Conservation (phyloP, 2,329 filamentous ascomycete species). For the Talaromyces sp. region DNA sequence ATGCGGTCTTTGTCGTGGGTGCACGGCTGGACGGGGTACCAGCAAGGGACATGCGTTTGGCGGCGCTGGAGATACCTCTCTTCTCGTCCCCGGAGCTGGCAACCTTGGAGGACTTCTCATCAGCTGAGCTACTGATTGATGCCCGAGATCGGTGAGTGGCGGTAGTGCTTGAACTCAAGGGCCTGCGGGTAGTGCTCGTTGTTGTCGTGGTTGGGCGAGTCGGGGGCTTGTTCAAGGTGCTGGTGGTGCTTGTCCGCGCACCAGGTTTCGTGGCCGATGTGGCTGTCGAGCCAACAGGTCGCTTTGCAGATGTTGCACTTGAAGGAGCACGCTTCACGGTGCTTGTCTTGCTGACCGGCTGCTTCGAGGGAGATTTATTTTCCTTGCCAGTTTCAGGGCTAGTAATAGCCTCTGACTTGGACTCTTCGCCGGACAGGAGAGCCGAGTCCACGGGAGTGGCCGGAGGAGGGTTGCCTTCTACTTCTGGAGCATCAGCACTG, state of each 20-base stretch:
- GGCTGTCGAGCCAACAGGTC: constrained; percentile 23
- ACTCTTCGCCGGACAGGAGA: constrained; percentile 28
- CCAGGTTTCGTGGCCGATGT: constrained; percentile 22
- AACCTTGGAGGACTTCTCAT: constrained; percentile 33
- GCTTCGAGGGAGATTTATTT: constrained; percentile 31
- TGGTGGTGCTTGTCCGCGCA: constrained; percentile 25
- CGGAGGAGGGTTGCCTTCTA: constrained; percentile 25
- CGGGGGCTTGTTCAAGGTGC: constrained; percentile 40
- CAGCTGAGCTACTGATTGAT: constrained; percentile 39
- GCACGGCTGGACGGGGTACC: constrained; percentile 31
- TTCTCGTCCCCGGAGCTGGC: constrained; percentile 41
- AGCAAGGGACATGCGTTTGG: constrained; percentile 41
- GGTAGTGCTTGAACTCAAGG: constrained; percentile 26
- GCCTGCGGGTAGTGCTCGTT: constrained; percentile 5
- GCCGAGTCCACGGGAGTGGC: constrained; percentile 30
- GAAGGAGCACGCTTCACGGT: constrained; percentile 19
- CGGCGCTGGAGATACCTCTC: constrained; percentile 35
- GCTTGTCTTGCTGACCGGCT: constrained; percentile 7
- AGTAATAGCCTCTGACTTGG: constrained; percentile 18
- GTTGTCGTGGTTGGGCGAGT: constrained; percentile 29
- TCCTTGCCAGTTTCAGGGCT: constrained; percentile 30
- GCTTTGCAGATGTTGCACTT: constrained; percentile 29
- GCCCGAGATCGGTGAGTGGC: constrained; percentile 35
- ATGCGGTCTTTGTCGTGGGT: constrained; percentile 26
- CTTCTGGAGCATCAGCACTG: constrained; percentile 18